A percentile compares a stretch with the other conserved stretches of the same genome.
phyloP scores from a whole-genome alignment of 306 rosid genomes.

The Cicer pinnatifidum region DNA sequence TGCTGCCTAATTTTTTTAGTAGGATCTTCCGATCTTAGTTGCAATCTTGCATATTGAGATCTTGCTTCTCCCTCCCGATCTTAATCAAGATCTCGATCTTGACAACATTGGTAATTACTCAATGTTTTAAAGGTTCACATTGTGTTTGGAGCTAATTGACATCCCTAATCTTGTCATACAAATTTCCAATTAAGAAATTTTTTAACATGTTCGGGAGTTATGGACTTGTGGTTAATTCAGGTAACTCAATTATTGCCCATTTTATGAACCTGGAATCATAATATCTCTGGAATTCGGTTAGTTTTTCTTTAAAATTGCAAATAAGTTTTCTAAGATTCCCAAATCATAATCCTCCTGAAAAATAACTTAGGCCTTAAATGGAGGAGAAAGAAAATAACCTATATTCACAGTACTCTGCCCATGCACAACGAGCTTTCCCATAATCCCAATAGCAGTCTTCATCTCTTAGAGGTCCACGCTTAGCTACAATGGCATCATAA shows the following conservation, averaged over 20 bases:
- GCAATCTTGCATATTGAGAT: no score
- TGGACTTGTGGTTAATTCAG: conserved; percentile 37
- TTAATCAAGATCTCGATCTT: no score
- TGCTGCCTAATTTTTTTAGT: no score
- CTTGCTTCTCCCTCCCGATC: no score
- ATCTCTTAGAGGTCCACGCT: conserved; percentile 94
- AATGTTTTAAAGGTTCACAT: background rate
- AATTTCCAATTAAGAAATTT: conserved; percentile 20
- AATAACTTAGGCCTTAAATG: conserved; percentile 34
- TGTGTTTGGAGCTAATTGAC: background rate
- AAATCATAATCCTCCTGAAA: conserved; percentile 13
- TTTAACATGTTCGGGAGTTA: conserved; percentile 7
- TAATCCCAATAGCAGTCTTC: conserved; percentile 99
- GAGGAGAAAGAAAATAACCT: conserved; percentile 58
- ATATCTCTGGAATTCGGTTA: conserved; percentile 18
- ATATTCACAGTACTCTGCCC: conserved; percentile 95
- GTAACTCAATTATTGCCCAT: conserved; percentile 15
- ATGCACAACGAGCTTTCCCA: conserved; percentile 98
- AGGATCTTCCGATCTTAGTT: no score
- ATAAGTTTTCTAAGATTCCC: conserved; percentile 7
- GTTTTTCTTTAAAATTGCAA: conserved; percentile 12
- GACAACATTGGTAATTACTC: no score
- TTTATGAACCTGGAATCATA: conserved; percentile 25
- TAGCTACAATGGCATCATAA: conserved; percentile 62
- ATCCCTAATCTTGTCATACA: conserved; percentile 17